Percentiles rank a stretch among this genome's conserved stretches.
Evolutionary conservation across 192 early-diverging fungal species (phyloP).

Genomic region (Linnemannia exigua): DNA sequence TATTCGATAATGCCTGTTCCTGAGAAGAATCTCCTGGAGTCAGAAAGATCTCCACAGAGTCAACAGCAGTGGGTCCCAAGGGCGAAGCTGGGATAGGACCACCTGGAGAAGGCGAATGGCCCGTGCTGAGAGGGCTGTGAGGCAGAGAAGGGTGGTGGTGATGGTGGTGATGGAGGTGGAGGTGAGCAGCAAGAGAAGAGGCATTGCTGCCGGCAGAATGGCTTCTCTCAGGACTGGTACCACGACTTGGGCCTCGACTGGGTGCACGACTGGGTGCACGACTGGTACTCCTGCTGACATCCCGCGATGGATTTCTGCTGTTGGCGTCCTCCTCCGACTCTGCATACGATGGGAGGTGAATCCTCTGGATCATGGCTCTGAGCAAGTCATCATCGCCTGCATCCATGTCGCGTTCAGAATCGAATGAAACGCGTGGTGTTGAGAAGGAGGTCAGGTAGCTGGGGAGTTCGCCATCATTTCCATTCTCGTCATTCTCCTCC

Average conservation of each 20-base stretch:
- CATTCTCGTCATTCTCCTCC: constrained; percentile 4
- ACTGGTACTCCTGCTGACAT: constrained; percentile 28
- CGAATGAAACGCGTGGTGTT: constrained; percentile 46
- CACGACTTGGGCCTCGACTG: constrained; percentile 28
- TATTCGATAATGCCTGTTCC: neutral
- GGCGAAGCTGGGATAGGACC: neutral
- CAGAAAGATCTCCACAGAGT: neutral
- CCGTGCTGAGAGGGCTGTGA: constrained; percentile 1
- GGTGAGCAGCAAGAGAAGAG: neutral
- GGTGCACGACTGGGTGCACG: constrained; percentile 6
- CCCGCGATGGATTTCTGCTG: constrained; percentile 30
- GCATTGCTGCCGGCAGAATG: neutral
- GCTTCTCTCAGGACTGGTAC: constrained; percentile 34
- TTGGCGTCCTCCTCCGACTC: constrained; percentile 47
- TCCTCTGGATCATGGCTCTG: constrained; percentile 27
- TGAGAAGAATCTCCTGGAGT: neutral
- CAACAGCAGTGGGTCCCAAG: neutral
- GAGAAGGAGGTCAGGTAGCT: constrained; percentile 51
- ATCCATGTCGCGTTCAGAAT: constrained; percentile 48
- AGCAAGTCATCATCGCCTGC: constrained; percentile 40
- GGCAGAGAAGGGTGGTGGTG: neutral
- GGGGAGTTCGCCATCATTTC: constrained; percentile 25
- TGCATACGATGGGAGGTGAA: constrained; percentile 49
- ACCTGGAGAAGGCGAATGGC: constrained; percentile 6
- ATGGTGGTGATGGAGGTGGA: neutral